These are phyloP conservation scores for Begonia masoniana DNA, from an alignment of 306 rosid species.

Conservation along the genomic window DNA sequence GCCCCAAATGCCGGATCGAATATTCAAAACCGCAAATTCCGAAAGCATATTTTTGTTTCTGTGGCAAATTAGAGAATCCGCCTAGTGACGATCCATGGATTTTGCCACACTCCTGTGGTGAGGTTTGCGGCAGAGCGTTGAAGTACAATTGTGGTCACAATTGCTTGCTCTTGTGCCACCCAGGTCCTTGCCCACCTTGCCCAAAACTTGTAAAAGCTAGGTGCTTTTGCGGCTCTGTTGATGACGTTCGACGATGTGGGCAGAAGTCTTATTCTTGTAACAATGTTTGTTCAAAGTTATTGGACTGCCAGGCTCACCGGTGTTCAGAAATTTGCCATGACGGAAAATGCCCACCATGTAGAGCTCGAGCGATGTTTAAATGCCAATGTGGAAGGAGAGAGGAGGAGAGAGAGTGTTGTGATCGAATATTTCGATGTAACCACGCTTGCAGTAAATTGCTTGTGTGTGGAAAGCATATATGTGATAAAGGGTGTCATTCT, in stretches of 20 bases:
- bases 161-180: conserved; percentile 79
- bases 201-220: conserved; percentile 58
- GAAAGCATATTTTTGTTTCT: conserved; percentile 55
- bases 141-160: conserved; percentile 66
- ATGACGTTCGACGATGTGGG: conserved; percentile 72
- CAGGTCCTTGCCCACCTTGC: conserved; percentile 92
- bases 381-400: conserved; percentile 63
- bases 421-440: conserved; percentile 49
- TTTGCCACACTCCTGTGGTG: conserved; percentile 89
- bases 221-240: conserved; percentile 56
- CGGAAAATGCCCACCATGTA: conserved; percentile 60
- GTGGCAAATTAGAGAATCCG: conserved; percentile 71
- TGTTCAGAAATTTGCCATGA: conserved; percentile 60
- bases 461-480: conserved; percentile 64
- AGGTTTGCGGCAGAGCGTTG: conserved; percentile 59
- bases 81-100: conserved; percentile 86
- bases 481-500: conserved; percentile 63
- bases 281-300: conserved; percentile 31
- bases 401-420: conserved; percentile 69
- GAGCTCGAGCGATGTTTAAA: conserved; percentile 21
- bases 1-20: conserved; percentile 78
- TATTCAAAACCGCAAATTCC: conserved; percentile 59
- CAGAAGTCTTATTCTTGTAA: conserved; percentile 63
- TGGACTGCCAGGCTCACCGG: conserved; percentile 51
- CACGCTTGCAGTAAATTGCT: conserved; percentile 45